Evolutionary conservation across 805 yeast genomes (phyloP), one percentile per base, ranked within the genome.

Genomic region (Monosporozyma aerobia): DNA sequence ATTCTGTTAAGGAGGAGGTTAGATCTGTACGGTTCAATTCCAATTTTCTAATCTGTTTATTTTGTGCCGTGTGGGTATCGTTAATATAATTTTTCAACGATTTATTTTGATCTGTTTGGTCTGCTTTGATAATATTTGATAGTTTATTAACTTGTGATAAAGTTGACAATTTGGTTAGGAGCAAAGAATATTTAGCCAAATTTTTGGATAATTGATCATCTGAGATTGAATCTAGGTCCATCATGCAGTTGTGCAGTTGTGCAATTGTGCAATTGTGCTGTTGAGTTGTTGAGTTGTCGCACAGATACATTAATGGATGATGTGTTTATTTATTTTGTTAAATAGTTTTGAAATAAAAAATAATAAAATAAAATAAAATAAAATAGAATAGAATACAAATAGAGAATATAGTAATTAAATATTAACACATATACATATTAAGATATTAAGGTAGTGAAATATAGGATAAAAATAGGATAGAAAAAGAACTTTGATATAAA

Each of bases 21-120:
- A 86, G 69, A 59, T 80, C 82, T 4, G 87, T 81, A 53, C 88
- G 69, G 19, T 76, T 69, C 50, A 84, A 69, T 59, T 86, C 92
- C 46, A 83, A 64, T 30, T 74, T 71, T 55, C 78, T 68, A n/a
- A 63, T 54, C 14, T 56, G 51, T 51, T 56, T 61, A 53, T 66
- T 67, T 32, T 57, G 60, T 40, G 40, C 51, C 27, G 55, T 41
- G 47, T 63, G 66, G 11, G 63, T 53, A n/a, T 53, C 55, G 23
- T 56, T 56, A 16, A 65, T 57, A 47, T 57, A 63, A 2, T 47
- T 29, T 16, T 61, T 58, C 48, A 66, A 55, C 23, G 52, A 35
- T 9, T 49, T 40, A 9, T 44, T 19, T 7, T 63, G 59, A 16
- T 60, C 53, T 2, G 25, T 37, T 27, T 60, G 58, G 44, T 63